These are phyloP conservation scores for Rossbeevera mucosa DNA, from an alignment of 768 basidiomycete genomes.

Conservation along the genomic window DNA sequence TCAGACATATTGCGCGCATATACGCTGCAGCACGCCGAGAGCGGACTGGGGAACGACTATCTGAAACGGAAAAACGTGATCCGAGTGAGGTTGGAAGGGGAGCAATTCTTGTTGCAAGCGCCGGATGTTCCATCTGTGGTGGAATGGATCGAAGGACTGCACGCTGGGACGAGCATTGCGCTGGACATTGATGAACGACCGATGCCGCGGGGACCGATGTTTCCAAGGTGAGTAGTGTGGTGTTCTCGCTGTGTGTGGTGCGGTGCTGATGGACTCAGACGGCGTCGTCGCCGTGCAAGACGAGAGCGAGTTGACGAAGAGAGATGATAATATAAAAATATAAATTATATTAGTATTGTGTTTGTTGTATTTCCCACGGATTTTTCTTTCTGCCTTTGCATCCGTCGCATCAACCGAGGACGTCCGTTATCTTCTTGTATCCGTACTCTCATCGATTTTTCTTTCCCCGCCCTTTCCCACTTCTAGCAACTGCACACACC, in stretches of 20 bases:
- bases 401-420: constrained; percentile 28
- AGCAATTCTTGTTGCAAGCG: constrained; percentile 94
- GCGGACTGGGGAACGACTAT: constrained; percentile 94
- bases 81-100: constrained; percentile 84
- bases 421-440: constrained; percentile 34
- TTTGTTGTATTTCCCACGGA: constrained; percentile 25
- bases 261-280: constrained; percentile 11
- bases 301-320: constrained; percentile 15
- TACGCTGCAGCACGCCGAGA: constrained; percentile 86
- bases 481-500: constrained; percentile 11
- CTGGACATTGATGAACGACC: constrained; percentile 86
- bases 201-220: constrained; percentile 88
- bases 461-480: constrained; percentile 7
- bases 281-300: constrained; percentile 28
- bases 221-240: constrained; percentile 62
- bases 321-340: not conserved
- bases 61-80: constrained; percentile 91
- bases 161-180: constrained; percentile 88
- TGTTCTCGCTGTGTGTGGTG: too few relatives aligned
- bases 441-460: constrained; percentile 33
- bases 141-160: constrained; percentile 94
- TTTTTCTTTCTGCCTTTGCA: constrained; percentile 29
- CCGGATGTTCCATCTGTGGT: constrained; percentile 80
- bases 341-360: not conserved
- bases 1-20: constrained; percentile 64